Base-by-base conservation (phyloP, 495 filamentous ascomycete genomes). In the Sporormia fimetaria region DNA sequence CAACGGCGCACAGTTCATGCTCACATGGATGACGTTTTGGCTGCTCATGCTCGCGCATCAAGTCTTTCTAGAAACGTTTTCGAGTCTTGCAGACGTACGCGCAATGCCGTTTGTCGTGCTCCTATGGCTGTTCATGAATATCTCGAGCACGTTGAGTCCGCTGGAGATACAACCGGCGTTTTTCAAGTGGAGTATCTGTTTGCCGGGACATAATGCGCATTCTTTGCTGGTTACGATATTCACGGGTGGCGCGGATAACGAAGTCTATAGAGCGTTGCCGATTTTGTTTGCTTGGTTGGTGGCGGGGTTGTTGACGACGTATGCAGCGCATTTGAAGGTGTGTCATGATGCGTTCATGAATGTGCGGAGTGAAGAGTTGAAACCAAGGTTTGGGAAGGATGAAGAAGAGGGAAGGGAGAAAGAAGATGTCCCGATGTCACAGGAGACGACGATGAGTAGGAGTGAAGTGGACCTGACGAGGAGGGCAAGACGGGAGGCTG, bases 231-330 rank as follows among this genome's bases (percentile, higher is more conserved):
- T 50, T 20, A 50, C 47, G 1, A 39, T 50, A 14, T 50, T 40
- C 40, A 37, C 40, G 4, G 40, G 47, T 24, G 47, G 47, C 3
- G 40, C 38, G 6, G 8, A 50, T 23, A 50, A 50, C 20, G 32
- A 27, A 3, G 21, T 50, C 8, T 50, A 50, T 35, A 40, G 40
- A 11, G 47, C 47, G 1, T 25, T 50, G 8, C 47, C 47, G 9
- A 44, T 50, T 21, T 9, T 50, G 21, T 50, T 50, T 22, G 6
- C 39, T 33, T 50, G 47, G 47, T 50, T 40, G 47, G 15, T 50
- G 4, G 25, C n/a, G n/a, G n/a, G n/a, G n/a, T n/a, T n/a, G n/a
- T n/a, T n/a, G n/a, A n/a, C n/a, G n/a, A n/a, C n/a, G n/a, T n/a
- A n/a, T n/a, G n/a, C n/a, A n/a, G n/a, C n/a, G n/a, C n/a, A n/a